Base-by-base conservation (phyloP, 257 asterid genomes). In the Voacanga thouarsii region DNA sequence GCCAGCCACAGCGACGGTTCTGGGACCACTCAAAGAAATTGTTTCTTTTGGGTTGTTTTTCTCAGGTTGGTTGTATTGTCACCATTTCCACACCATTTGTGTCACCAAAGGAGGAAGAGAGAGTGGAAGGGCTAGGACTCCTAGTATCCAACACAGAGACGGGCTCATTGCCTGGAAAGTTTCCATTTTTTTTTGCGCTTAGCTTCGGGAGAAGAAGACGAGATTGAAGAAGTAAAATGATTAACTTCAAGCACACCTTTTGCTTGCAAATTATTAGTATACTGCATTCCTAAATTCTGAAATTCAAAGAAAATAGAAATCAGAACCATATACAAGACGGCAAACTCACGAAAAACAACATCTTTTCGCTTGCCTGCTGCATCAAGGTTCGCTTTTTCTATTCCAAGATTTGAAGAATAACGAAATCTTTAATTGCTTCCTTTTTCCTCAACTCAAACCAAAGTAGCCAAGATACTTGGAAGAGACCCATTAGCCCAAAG, bases 111-210 rank as follows among this genome's bases (percentile, higher is more conserved):
- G 86, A 86, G 56, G 91, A 85, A 73, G 92, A 84, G 39, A 85
- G 79, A 41, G 89, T 88, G 53, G 90, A 89, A 41, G 88, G 90
- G 77, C 93, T 89, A 7, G 91, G 94, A 68, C 94, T 89, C 80
- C 88, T 73, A 7, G 87, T 82, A 44, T 87, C 93, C 83, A 89
- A 75, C 66, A 87, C 87, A 78, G 91, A 87, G 28, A 86, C 78
- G 26, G 88, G 91, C 61, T 89, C 93, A 73, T 83, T 84, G 41
- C 77, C 69, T 7, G 83, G 55, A 85, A 85, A 87, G 78, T 44
- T 75, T 15, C 82, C 85, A 71, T 86, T 84, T 77, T 84, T n/a
- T 88, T 79, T 82, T 82, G 65, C 73, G 80, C 73, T 72, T 85
- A 19, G 67, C 64, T 64, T 73, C 78, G 19, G 74, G 61, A 71